Evolutionary conservation across 352 stramenopile genomes (phyloP), one percentile per base, ranked within the genome.

Genomic region (Phytophthora aleatoria): DNA sequence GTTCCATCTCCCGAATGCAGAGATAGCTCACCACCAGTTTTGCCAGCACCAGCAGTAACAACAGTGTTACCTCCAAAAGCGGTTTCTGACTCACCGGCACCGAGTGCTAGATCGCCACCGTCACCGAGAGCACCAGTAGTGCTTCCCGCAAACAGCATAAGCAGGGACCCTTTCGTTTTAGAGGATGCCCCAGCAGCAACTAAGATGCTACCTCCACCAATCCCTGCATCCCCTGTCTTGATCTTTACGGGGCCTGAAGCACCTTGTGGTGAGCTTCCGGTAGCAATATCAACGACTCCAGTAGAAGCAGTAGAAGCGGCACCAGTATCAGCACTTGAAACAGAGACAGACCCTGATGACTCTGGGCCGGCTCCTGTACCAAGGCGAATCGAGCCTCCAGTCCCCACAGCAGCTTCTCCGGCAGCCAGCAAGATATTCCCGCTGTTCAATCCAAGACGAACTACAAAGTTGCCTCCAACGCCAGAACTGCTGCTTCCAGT

Each of bases 401-500:
- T 63, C 11, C 47, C 57, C 20, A 50, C 51, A 42, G 31, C n/a
- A 44, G 67, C 57, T 16, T 65, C 30, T 56, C 67, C 67, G 48
- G 62, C 52, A 15, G 31, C 35, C 38, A 76, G 26, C 26, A 55
- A 71, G 20, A 76, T 71, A 20, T 62, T 76, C 10, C 62, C 68
- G 44, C 55, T 72, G 64, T 63, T 69, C 30, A 67, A 24, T 47
- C 67, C 69, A 20, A 76, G 69, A 31, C 27, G 36, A 49, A 76
- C 69, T 35, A 50, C 20, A 20, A 76, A 67, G 43, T 74, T 74
- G 9, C 65, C 65, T 35, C 69, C 69, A 43, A 57, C 33, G 42
- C 28, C 47, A 60, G 72, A 72, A 38, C 20, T 75, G 27, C 68
- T 75, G 48, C 43, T 69, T 26, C 72, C 69, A 57, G 65, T 73